Conservation (phyloP, 2,329 filamentous ascomycete genomes). For the Chaetomiaceae sp. region DNA sequence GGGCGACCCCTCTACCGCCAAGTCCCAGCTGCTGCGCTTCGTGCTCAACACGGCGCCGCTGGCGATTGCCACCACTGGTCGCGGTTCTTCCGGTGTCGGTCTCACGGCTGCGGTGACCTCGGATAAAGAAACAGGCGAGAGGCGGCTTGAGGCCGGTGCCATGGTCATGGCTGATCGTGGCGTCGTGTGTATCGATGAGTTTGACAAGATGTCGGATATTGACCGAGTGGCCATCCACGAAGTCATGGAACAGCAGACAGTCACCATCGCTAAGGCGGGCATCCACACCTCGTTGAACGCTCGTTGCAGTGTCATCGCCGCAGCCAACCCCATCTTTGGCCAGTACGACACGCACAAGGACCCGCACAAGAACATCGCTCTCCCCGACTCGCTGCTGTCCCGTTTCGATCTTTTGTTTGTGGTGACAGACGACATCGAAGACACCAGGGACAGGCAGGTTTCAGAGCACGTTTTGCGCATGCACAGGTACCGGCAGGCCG, state of each 20-base stretch:
- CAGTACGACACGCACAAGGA: slow-evolving; percentile 99
- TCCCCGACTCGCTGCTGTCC: slow-evolving; percentile 91
- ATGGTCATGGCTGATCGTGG: slow-evolving; percentile 98
- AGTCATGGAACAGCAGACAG: slow-evolving; percentile 99
- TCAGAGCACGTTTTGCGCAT: slow-evolving; percentile 96
- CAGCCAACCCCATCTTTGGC: slow-evolving; percentile 95
- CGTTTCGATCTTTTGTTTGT: slow-evolving; percentile 98
- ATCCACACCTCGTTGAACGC: slow-evolving; percentile 98
- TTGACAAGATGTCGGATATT: slow-evolving; percentile 99
- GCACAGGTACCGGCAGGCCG: slow-evolving; percentile 90
- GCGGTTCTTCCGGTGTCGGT: slow-evolving; percentile 95
- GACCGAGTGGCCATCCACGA: slow-evolving; percentile 98
- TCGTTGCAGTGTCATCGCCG: slow-evolving; percentile 91
- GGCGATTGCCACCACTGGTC: slow-evolving; percentile 93
- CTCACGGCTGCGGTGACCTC: slow-evolving; percentile 92
- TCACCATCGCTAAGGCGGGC: slow-evolving; percentile 96
- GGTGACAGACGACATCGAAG: slow-evolving; percentile 97
- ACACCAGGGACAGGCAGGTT: slow-evolving; percentile 81
- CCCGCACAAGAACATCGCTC: slow-evolving; percentile 95
- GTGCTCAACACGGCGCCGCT: slow-evolving; percentile 95
- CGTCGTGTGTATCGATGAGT: slow-evolving; percentile 98
- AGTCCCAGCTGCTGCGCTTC: slow-evolving; percentile 95
- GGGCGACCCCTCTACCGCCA: slow-evolving; percentile 95
- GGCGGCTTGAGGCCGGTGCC: slow-evolving; percentile 90
- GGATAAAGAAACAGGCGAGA: slow-evolving; percentile 95